A percentile compares a stretch with the other conserved stretches of the same genome.
phyloP scores from a whole-genome alignment of 1,139 yeast genomes.

The Hemisphaericaspora subhashii region DNA sequence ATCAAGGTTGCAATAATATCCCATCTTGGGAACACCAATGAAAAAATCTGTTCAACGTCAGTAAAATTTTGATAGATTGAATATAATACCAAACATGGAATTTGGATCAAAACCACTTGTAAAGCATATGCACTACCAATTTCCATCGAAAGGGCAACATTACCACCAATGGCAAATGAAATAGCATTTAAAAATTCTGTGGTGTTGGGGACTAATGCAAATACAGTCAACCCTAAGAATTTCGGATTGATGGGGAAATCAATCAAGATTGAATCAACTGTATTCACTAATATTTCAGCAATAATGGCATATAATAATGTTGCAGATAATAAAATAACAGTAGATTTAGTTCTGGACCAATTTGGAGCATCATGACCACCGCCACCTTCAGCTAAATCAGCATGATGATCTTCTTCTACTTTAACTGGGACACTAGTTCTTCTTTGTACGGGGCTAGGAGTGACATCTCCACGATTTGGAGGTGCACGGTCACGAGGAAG shows the following conservation, averaged over 20 bases:
- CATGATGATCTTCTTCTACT: conserved; percentile 15
- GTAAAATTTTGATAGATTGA: conserved; percentile 51
- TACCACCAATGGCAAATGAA: conserved; percentile 94
- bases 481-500: not conserved
- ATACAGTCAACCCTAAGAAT: conserved; percentile 87
- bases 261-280: conserved; percentile 84
- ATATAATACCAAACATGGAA: conserved; percentile 84
- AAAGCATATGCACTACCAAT: conserved; percentile 97
- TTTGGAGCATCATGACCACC: conserved; percentile 97
- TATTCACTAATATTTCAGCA: conserved; percentile 92
- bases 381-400: conserved; percentile 32
- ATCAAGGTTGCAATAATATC: conserved; percentile 84
- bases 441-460: not conserved
- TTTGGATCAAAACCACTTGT: conserved; percentile 93
- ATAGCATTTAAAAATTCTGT: conserved; percentile 97
- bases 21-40: conserved; percentile 93
- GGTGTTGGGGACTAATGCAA: conserved; percentile 95
- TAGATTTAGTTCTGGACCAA: conserved; percentile 87
- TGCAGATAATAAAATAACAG: conserved; percentile 81
- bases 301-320: conserved; percentile 87
- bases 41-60: conserved; percentile 57
- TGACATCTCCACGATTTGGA: conserved; percentile 8
- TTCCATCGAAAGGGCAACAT: conserved; percentile 94
- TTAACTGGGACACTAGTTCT: conserved; percentile 2
- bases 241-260: conserved; percentile 82